Percentiles rank a stretch among this genome's conserved stretches.
These are phyloP conservation scores for Alloteropsis angusta DNA, from an alignment of 202 grass and related monocot species.

Conservation along the genomic window DNA sequence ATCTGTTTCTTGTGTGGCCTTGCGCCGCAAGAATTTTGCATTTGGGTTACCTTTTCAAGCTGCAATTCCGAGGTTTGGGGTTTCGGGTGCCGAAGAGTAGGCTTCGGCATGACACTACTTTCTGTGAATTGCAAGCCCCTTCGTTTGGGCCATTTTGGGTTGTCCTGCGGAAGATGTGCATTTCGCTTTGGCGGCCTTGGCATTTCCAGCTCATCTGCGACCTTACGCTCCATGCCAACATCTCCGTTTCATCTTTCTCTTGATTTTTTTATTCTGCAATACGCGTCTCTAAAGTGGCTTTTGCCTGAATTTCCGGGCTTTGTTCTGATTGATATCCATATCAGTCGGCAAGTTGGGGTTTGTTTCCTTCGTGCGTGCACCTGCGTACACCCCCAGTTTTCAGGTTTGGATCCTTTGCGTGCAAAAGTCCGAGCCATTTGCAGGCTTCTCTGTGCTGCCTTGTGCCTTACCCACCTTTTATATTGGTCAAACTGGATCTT, in stretches of 20 bases:
- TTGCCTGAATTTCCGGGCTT: background rate
- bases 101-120: background rate
- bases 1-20: background rate
- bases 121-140: background rate
- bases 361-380: conserved; percentile 5
- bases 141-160: conserved; percentile 2
- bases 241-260: background rate
- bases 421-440: background rate
- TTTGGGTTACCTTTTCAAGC: background rate
- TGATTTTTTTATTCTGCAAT: background rate
- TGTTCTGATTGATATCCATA: background rate
- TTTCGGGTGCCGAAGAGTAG: background rate
- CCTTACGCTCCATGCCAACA: background rate
- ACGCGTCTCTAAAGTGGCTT: conserved; percentile 8
- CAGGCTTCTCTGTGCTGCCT: background rate
- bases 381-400: background rate
- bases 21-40: background rate
- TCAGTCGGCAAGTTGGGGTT: background rate
- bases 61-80: background rate
- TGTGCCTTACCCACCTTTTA: conserved; percentile 12
- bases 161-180: background rate
- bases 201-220: background rate
- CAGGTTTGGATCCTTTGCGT: background rate
- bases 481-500: background rate
- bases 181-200: background rate